Evolutionary conservation across 2,329 filamentous ascomycete genomes (phyloP), one percentile per base, ranked within the genome.

Genomic region (Aspergillus texensis): DNA sequence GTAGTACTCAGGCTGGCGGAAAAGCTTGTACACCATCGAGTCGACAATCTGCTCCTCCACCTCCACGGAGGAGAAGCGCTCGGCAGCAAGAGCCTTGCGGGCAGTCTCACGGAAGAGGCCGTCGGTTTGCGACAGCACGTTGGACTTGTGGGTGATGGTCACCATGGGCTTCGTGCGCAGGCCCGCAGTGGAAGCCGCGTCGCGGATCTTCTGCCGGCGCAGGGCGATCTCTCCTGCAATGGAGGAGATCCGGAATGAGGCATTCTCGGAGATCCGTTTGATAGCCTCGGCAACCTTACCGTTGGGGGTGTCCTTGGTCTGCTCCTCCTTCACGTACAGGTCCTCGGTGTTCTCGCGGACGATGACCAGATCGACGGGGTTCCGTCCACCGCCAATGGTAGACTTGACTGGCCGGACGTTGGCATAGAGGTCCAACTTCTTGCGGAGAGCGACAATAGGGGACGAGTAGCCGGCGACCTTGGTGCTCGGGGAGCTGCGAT

Each of bases 331-430:
- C 72, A 99, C 94, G 81, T 97, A 97, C 46, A 99, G 86, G 78
- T 99, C 95, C 83, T 99, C 95, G 36, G 95, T 99, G 84, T 99
- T 99, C 82, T 99, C 95, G 69, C 95, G 92, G 61, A 98, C 95
- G 74, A 98, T 99, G 74, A 99, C 95, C 79, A 99, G 90, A 82
- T 99, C 95, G 75, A 97, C 93, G 67, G 91, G 90, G 73, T 79
- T 78, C 62, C 76, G 77, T 66, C 77, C 76, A 45, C 77, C 75
- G 32, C 78, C 79, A 60, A 87, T 86, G 39, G 88, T 90, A 53
- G 91, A 91, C 84, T 97, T 97, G 78, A 98, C 95, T 60, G 94
- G 94, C 43, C 95, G 91, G 57, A 99, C 94, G 78, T 99, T 99
- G 82, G 95, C 95, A 81, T 97, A 99, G 62, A 99, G 89, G 79